Evolutionary conservation across 108 stramenopile species (phyloP), one percentile per base, ranked within the genome.

Genomic region (Nitzschia palea): DNA sequence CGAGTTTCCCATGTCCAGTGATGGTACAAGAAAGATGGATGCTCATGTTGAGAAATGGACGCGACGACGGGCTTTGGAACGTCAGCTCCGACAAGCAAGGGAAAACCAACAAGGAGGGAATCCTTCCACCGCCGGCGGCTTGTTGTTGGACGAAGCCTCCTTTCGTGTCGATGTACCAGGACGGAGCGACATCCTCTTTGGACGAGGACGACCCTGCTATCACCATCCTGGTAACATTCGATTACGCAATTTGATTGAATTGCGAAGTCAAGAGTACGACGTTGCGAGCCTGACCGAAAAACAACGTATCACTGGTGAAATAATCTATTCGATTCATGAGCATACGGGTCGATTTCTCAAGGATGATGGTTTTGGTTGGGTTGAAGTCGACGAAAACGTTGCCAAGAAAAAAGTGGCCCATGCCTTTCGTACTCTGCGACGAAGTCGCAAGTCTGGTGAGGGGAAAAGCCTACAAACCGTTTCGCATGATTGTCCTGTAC

Each of bases 331-430:
- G 4, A 67, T 81, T 9, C 48, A 70, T 23, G 26, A 54, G 28
- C 28, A 28, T 18, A 48, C 66, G 4, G 80, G 79, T 8, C 55
- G 68, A 28, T 80, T 80, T 61, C 33, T 80, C 14, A 44, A 67
- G 26, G 61, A 77, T 25, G 70, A 71, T 44, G 59, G 35, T 12
- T 35, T 18, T 20, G 44, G 70, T 8, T 73, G 72, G 72, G 52
- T 65, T 9, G 62, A 64, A 17, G 65, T 73, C 2, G 63, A 65
- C 36, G 53, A 65, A 23, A 33, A 59, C n/a, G 40, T 37, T 28
- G 72, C 72, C 18, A 40, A 62, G 15, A 52, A 65, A 20, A 73
- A 73, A 43, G 65, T 73, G 8, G 33, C 54, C 23, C 72, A 73
- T 65, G 64, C 64, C 44, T 73, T 73, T 45, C 72, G 72, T 20